phyloP scores from a whole-genome alignment of 2,329 filamentous ascomycete genomes.

The Aspergillus sp. region DNA sequence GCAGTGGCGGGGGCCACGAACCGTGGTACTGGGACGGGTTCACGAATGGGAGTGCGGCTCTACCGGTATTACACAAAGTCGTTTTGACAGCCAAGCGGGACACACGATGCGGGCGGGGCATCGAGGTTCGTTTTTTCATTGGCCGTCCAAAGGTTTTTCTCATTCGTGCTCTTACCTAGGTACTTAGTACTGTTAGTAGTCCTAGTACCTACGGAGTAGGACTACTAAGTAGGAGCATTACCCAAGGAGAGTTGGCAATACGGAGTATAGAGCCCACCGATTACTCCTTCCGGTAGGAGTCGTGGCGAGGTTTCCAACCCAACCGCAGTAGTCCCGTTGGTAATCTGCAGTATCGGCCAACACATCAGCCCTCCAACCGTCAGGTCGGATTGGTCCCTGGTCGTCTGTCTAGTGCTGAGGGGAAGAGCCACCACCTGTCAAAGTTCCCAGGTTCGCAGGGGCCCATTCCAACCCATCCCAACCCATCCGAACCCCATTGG shows the following conservation, averaged over 20 bases:
- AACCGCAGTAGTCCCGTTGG: conserved; percentile 15
- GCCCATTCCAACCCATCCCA: too few species aligned
- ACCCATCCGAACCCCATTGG: too few species aligned
- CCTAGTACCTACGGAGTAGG: neutral
- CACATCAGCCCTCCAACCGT: conserved; percentile 18
- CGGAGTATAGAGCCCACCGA: too few species aligned
- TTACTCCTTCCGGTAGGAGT: neutral
- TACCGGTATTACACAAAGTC: conserved; percentile 12
- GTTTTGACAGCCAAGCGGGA: conserved; percentile 17
- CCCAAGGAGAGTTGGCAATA: too few species aligned
- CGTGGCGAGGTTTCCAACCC: conserved; percentile 5
- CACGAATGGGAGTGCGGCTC: conserved; percentile 19
- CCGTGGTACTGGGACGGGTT: conserved; percentile 21
- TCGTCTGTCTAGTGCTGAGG: conserved; percentile 3
- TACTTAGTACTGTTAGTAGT: too few species aligned
- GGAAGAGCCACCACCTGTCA: neutral
- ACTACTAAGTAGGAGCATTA: too few species aligned
- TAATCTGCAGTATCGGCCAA: conserved; percentile 27
- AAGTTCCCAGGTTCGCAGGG: too few species aligned
- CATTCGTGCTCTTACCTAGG: too few species aligned
- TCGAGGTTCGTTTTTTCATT: conserved; percentile 2
- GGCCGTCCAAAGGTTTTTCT: neutral
- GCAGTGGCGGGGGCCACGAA: conserved; percentile 20
- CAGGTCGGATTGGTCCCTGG: neutral
- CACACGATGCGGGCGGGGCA: conserved; percentile 21